These are phyloP conservation scores for Hanseniaspora sp. DNA, from an alignment of 1,139 yeast species.

Conservation along the genomic window DNA sequence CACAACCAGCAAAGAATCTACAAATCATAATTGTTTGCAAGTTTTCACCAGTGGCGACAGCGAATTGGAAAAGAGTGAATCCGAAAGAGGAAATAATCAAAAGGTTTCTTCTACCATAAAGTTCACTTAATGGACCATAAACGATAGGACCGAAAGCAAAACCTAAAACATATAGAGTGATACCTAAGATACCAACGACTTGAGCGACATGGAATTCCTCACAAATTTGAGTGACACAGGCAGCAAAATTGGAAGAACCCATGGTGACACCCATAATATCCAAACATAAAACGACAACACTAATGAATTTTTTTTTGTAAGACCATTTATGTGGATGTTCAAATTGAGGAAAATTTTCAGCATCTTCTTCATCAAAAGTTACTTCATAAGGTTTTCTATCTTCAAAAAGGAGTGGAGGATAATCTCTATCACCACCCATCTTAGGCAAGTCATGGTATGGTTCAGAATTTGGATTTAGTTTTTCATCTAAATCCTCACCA, in stretches of 20 bases:
- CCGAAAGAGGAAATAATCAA: constrained; percentile 45
- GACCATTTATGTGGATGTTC: constrained; percentile 54
- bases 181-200: constrained; percentile 51
- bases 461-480: constrained; percentile 23
- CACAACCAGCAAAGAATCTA: constrained; percentile 63
- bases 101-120: constrained; percentile 58
- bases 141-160: constrained; percentile 73
- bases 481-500: constrained; percentile 27
- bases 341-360: constrained; percentile 43
- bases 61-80: constrained; percentile 52
- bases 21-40: constrained; percentile 61
- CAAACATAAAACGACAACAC: constrained; percentile 36
- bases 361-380: constrained; percentile 36
- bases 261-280: constrained; percentile 40
- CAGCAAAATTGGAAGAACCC: constrained; percentile 57
- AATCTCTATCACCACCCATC: constrained; percentile 50
- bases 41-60: constrained; percentile 61
- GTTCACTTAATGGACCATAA: constrained; percentile 73
- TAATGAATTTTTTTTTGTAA: constrained; percentile 32
- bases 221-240: constrained; percentile 37
- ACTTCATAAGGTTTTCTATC: constrained; percentile 44
- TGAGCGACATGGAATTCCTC: constrained; percentile 40
- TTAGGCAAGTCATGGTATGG: constrained; percentile 33
- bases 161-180: constrained; percentile 65
- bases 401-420: constrained; percentile 42